Evolutionary conservation across 2,329 filamentous ascomycete species (phyloP).

Genomic region (Colletotrichum spinosum): DNA sequence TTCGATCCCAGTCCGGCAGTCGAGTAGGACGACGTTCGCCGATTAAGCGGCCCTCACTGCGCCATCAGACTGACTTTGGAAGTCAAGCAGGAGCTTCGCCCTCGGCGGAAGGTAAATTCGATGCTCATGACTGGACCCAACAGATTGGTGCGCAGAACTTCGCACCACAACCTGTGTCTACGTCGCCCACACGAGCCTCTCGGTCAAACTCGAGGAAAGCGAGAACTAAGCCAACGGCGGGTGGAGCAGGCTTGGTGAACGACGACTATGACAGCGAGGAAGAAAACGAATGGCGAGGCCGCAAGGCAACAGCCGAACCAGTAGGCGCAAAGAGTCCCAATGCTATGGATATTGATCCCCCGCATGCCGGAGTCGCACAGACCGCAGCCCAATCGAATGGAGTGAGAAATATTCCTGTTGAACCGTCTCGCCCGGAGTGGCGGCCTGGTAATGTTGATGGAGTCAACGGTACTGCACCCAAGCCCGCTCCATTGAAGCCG

Average conservation of each 20-base stretch:
- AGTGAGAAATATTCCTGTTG: conserved; percentile 67
- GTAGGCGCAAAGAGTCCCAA: conserved; percentile 59
- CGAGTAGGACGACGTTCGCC: conserved; percentile 56
- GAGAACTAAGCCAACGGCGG: conserved; percentile 64
- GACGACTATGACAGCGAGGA: conserved; percentile 60
- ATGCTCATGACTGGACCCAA: conserved; percentile 65
- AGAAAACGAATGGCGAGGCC: conserved; percentile 49
- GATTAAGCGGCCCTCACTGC: conserved; percentile 44
- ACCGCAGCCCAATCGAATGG: conserved; percentile 42
- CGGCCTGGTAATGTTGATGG: conserved; percentile 58
- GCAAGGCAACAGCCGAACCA: conserved; percentile 46
- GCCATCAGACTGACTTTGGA: conserved; percentile 41
- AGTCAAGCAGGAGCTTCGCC: conserved; percentile 23
- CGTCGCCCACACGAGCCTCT: conserved; percentile 57
- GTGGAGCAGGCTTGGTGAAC: conserved; percentile 58
- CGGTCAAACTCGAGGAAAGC: conserved; percentile 68
- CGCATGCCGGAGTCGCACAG: conserved; percentile 44
- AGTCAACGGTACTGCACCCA: conserved; percentile 27
- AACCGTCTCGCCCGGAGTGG: conserved; percentile 71
- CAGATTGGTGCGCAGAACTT: conserved; percentile 68
- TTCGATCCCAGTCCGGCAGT: conserved; percentile 53
- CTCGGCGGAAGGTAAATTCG: conserved; percentile 52
- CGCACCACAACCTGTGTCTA: conserved; percentile 55
- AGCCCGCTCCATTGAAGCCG: conserved; percentile 39
- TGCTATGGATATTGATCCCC: conserved; percentile 75